Evolutionary conservation across 345 rosid species (phyloP).

Genomic region (Gossypium ekmanianum): DNA sequence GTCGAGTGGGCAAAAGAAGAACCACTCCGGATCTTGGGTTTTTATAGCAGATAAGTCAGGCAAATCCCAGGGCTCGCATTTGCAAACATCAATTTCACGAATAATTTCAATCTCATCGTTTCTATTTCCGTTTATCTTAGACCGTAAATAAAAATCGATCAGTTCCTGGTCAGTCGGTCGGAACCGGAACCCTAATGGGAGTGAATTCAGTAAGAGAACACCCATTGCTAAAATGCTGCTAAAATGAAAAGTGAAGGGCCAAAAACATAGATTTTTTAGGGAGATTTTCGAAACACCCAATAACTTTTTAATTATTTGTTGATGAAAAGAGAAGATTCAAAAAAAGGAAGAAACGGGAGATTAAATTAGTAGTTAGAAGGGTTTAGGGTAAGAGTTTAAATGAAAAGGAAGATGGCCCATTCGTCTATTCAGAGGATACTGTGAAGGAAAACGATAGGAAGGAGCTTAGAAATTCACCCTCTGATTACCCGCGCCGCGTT

Average conservation of each 20-base stretch:
- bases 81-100: constrained; percentile 79
- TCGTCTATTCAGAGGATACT: neutral
- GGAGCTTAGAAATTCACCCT: neutral
- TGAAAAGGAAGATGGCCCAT: neutral
- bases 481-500: neutral
- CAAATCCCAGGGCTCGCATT: constrained; percentile 93
- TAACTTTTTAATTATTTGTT: neutral
- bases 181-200: constrained; percentile 86
- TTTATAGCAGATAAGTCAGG: constrained; percentile 66
- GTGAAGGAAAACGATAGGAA: neutral
- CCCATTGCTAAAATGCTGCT: constrained; percentile 1
- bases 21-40: constrained; percentile 77
- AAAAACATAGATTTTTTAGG: neutral
- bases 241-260: no score
- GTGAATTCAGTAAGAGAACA: constrained; percentile 41
- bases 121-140: constrained; percentile 68
- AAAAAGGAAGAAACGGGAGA: neutral
- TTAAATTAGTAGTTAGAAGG: neutral
- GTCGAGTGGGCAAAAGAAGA: constrained; percentile 91
- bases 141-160: constrained; percentile 57
- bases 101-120: constrained; percentile 55
- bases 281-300: neutral
- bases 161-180: constrained; percentile 87
- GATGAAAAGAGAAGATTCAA: neutral
- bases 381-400: neutral